A percentile compares a stretch with the other conserved stretches of the same genome.
Evolutionary conservation across 345 rosid species (phyloP).

Genomic region (Anastatica hierochuntica): DNA sequence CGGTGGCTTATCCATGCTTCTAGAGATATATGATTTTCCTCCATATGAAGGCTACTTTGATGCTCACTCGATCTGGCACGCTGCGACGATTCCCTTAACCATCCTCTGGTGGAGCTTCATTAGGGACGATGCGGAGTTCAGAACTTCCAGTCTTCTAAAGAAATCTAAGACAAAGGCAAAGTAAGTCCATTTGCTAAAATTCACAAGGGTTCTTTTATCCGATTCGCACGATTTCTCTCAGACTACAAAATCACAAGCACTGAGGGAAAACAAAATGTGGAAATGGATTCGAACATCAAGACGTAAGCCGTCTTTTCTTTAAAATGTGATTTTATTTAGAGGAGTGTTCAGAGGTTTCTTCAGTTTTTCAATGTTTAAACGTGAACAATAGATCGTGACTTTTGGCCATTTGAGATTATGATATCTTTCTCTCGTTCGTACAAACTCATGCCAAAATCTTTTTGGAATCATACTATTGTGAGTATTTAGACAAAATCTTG

Average conservation of each 20-base stretch:
- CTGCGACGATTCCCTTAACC: constrained; percentile 48
- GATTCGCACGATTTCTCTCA: background rate
- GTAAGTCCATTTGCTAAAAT: background rate
- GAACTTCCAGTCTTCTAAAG: constrained; percentile 34
- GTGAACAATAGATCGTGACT: background rate
- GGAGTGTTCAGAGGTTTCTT: constrained; percentile 5
- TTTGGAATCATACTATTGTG: background rate
- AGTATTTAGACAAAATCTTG: constrained; percentile 23
- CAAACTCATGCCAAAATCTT: background rate
- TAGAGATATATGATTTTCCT: constrained; percentile 71
- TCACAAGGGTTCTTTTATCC: background rate
- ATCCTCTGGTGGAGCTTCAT: constrained; percentile 73
- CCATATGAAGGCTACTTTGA: constrained; percentile 53
- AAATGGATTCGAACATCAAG: background rate
- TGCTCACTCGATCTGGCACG: constrained; percentile 74
- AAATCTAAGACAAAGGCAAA: constrained; percentile 33
- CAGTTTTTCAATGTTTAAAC: background rate
- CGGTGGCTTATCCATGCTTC: constrained; percentile 55
- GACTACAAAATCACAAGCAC: constrained; percentile 5
- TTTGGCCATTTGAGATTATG: constrained; percentile 14
- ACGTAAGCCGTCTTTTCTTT: background rate
- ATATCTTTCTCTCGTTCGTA: background rate
- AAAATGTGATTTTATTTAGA: background rate
- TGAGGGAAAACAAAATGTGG: background rate
- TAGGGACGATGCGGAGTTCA: constrained; percentile 50